Base-by-base conservation (phyloP, 78 protist genomes). In the Planoprotostelium fungivorum region DNA sequence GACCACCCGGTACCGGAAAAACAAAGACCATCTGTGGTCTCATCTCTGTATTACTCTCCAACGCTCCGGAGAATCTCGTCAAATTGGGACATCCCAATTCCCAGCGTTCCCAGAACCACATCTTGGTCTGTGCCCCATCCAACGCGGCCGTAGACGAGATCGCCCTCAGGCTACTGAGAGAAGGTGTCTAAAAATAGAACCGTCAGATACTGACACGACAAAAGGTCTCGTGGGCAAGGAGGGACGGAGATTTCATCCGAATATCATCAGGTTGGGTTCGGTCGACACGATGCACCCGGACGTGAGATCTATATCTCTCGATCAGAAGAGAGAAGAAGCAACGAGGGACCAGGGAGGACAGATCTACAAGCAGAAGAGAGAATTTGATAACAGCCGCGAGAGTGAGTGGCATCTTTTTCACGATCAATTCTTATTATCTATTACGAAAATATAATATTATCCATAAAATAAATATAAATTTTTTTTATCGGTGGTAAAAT, bases 81-180 rank as follows among this genome's bases (percentile, higher is more conserved):
- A 51, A 51, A 51, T 29, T 29, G 84, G 84, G 29, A 73, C 84
- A 29, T 73, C 29, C 84, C 29, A 29, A 29, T 73, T 73, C 29
- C 35, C n/a, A n/a, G n/a, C n/a, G n/a, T n/a, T 51, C 73, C 31
- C 73, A 51, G 86, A 28, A 35, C 29, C 91, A 63, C 34, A 89
- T 95, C 29, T 87, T 97, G 37, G 92, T 97, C 28, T 95, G 97
- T 87, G 97, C 98, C 16, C 97, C 97, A 0, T 91, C 96, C 29
- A 97, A 97, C 51, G 96, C 98, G 5, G 98, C 97, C 0, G 91
- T 95, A 0, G 98, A 97, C 88, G 97, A 95, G 63, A 85, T 97
- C 88, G 87, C 94, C 5, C 1, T 34, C 9, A 90, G 98, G 36
- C 83, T 97, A 0, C 84, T 86, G 0, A 86, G 28, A 10, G 36